phyloP scores from a whole-genome alignment of 1,139 yeast species.

The Zhuliangozyma blackwelliae region DNA sequence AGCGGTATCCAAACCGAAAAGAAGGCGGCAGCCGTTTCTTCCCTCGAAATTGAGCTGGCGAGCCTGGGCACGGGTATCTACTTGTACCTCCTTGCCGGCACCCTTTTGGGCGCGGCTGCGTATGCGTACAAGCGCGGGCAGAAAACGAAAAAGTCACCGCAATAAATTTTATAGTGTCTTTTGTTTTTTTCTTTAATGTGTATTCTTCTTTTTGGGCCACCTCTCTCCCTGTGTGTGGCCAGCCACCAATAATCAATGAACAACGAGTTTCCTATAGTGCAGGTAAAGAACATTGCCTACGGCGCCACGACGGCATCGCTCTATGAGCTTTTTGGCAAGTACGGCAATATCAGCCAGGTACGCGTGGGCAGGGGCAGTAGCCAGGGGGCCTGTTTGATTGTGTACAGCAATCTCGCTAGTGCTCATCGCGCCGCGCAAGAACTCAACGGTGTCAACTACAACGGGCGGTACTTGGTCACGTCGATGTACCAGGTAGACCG shows the following conservation, averaged over 20 bases:
- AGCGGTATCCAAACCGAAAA: conserved; percentile 12
- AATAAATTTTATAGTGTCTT: background rate
- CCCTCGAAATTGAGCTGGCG: too few species aligned
- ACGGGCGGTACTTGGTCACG: conserved; percentile 57
- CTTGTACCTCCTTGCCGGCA: too few species aligned
- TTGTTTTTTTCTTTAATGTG: background rate
- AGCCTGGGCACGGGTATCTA: too few species aligned
- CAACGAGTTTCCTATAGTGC: conserved; percentile 43
- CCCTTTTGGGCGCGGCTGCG: too few species aligned
- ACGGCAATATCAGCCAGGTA: conserved; percentile 56
- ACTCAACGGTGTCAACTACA: conserved; percentile 57
- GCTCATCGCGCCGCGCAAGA: conserved; percentile 52
- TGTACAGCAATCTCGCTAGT: conserved; percentile 45
- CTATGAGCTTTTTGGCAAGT: conserved; percentile 52
- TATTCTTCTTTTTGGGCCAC: background rate
- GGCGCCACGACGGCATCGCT: conserved; percentile 44
- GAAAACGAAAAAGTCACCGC: background rate
- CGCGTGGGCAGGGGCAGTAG: conserved; percentile 28
- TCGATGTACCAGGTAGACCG: conserved; percentile 41
- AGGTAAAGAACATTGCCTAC: conserved; percentile 59
- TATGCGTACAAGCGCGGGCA: too few species aligned
- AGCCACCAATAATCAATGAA: background rate
- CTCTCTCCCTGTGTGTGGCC: too few species aligned
- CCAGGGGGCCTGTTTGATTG: conserved; percentile 54
- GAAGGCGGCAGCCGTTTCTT: background rate